A percentile compares a stretch with the other conserved stretches of the same genome.
phyloP scores from a whole-genome alignment of 202 grass and related monocot genomes.

The Panicum virgatum region DNA sequence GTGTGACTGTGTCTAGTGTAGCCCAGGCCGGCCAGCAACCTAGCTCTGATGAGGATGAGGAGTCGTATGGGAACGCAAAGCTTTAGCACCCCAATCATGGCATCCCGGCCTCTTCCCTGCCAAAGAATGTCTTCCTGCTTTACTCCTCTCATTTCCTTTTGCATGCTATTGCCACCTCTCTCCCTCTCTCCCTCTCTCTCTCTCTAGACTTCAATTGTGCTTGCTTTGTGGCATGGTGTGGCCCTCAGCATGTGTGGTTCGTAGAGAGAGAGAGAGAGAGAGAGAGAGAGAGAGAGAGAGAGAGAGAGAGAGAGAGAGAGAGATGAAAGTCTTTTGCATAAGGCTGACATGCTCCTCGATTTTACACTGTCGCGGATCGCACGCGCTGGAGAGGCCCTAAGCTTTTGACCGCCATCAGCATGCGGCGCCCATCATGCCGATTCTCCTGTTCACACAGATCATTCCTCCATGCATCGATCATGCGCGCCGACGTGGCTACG shows the following conservation, averaged over 20 bases:
- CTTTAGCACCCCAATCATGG: slow-evolving; percentile 41
- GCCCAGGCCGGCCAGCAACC: not conserved
- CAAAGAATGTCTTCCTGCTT: slow-evolving; percentile 69
- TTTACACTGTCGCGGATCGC: slow-evolving; percentile 41
- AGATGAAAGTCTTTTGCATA: slow-evolving; percentile 43
- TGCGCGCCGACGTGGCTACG: not conserved
- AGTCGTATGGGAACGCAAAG: slow-evolving; percentile 2
- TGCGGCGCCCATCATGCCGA: not conserved
- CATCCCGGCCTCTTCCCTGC: not conserved
- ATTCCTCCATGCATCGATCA: not conserved
- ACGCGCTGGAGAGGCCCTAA: slow-evolving; percentile 6
- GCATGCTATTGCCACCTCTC: not conserved
- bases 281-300: not conserved
- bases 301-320: no score
- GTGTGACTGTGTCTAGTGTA: no score
- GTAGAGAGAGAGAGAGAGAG: not conserved
- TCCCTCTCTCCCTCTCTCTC: slow-evolving; percentile 8
- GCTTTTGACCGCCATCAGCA: slow-evolving; percentile 32
- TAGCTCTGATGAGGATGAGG: no score
- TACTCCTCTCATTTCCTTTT: slow-evolving; percentile 17
- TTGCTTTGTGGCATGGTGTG: not conserved
- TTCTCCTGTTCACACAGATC: not conserved
- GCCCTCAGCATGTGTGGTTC: slow-evolving; percentile 1
- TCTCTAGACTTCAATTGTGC: not conserved
- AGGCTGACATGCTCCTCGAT: slow-evolving; percentile 57